These are phyloP conservation scores for Aspergillus candidus DNA, from an alignment of 2,329 filamentous ascomycete species.

Conservation along the genomic window DNA sequence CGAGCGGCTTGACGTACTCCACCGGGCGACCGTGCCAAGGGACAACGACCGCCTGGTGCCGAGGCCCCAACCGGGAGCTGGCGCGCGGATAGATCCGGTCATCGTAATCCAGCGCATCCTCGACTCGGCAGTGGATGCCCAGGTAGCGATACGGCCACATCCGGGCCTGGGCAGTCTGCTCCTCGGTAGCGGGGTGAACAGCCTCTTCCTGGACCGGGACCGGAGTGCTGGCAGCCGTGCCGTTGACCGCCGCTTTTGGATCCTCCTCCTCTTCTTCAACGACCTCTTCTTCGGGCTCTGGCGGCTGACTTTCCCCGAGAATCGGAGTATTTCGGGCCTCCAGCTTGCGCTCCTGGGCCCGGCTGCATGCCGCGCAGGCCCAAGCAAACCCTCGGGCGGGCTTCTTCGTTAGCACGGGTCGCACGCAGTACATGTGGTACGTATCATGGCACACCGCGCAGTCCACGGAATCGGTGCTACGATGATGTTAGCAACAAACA, in stretches of 20 bases:
- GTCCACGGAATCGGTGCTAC: constrained; percentile 86
- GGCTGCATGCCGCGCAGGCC: constrained; percentile 93
- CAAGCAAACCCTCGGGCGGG: constrained; percentile 95
- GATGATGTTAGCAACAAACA: constrained; percentile 19
- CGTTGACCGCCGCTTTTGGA: constrained; percentile 45
- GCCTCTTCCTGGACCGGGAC: constrained; percentile 50
- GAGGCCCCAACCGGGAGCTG: constrained; percentile 82
- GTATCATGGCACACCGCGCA: constrained; percentile 92
- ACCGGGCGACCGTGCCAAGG: constrained; percentile 83
- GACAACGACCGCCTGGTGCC: constrained; percentile 80
- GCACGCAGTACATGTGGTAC: constrained; percentile 98
- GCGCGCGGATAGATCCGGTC: constrained; percentile 95
- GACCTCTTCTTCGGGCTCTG: constrained; percentile 58
- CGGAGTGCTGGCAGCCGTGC: constrained; percentile 60
- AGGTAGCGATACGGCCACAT: constrained; percentile 96
- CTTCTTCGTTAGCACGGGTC: constrained; percentile 86
- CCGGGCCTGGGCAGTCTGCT: constrained; percentile 86
- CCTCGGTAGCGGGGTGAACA: constrained; percentile 61
- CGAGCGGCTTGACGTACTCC: constrained; percentile 81
- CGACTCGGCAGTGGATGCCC: constrained; percentile 88
- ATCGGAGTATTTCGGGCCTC: constrained; percentile 84
- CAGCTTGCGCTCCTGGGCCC: constrained; percentile 87
- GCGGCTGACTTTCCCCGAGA: constrained; percentile 47
- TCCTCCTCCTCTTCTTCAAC: constrained; percentile 73
- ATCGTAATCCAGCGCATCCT: constrained; percentile 94